These are phyloP conservation scores for Butyriboletus appendiculatus DNA, from an alignment of 1,284 basidiomycete species.

Conservation along the genomic window DNA sequence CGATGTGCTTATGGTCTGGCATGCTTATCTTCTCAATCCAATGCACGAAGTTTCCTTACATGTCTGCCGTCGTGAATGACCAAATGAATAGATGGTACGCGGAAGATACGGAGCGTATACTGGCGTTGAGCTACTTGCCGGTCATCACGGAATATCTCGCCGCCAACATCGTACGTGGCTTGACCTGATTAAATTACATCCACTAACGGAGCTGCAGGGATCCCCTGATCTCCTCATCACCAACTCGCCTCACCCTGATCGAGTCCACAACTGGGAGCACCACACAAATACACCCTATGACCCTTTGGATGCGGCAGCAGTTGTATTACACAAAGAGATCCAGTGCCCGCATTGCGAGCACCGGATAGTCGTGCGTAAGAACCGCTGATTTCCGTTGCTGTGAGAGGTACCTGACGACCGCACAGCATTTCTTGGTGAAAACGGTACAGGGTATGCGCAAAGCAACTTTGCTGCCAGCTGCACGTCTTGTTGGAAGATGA, in stretches of 20 bases:
- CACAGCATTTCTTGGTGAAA: conserved; percentile 26
- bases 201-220: conserved; percentile 5
- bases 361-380: conserved; percentile 8
- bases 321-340: neutral
- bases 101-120: conserved; percentile 30
- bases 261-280: conserved; percentile 24
- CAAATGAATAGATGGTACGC: conserved; percentile 34
- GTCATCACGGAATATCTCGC: conserved; percentile 18
- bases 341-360: conserved; percentile 12
- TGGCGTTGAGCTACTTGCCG: conserved; percentile 15
- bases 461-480: conserved; percentile 30
- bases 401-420: neutral
- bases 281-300: conserved; percentile 33
- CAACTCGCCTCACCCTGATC: conserved; percentile 7
- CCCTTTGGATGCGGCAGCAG: conserved; percentile 26
- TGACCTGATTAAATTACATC: neutral
- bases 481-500: conserved; percentile 19
- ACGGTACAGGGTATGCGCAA: conserved; percentile 37
- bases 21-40: conserved; percentile 47
- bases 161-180: neutral
- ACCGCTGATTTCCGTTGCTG: neutral
- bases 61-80: neutral
- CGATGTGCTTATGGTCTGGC: conserved; percentile 50
- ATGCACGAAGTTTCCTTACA: conserved; percentile 24
- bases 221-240: conserved; percentile 17